Percentiles rank a stretch among this genome's conserved stretches.
These are phyloP conservation scores for Lathyrus tuberosus DNA, from an alignment of 306 rosid genomes.

Conservation along the genomic window DNA sequence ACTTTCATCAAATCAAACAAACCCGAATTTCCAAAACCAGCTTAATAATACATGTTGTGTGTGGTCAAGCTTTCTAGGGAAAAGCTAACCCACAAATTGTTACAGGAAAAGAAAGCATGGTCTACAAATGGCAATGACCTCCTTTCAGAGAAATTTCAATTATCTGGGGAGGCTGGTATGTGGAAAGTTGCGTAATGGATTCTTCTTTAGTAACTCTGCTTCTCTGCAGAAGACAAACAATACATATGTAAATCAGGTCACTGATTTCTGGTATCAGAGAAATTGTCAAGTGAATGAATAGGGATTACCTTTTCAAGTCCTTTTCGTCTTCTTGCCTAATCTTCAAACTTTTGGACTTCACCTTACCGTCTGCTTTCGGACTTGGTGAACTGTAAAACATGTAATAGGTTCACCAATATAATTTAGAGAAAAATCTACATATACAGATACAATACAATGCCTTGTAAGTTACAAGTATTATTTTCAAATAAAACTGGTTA, in stretches of 20 bases:
- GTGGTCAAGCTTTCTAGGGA: constrained; percentile 43
- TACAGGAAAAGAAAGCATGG: constrained; percentile 7
- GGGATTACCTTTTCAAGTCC: constrained; percentile 64
- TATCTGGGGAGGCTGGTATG: constrained; percentile 76
- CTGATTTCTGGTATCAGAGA: neutral
- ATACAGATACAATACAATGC: constrained; percentile 15
- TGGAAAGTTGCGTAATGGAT: constrained; percentile 87
- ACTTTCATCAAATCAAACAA: constrained; percentile 29
- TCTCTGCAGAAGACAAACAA: constrained; percentile 54
- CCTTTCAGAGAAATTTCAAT: constrained; percentile 12
- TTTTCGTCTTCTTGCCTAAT: constrained; percentile 56
- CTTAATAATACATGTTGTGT: neutral
- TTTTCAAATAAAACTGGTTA: neutral
- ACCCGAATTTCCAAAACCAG: constrained; percentile 22
- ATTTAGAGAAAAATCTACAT: neutral
- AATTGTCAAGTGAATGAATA: neutral
- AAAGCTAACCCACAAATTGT: constrained; percentile 32
- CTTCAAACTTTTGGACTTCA: constrained; percentile 54
- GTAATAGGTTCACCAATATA: constrained; percentile 26
- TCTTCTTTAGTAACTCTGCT: constrained; percentile 73
- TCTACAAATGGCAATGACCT: neutral
- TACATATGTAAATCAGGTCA: neutral
- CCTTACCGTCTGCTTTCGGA: constrained; percentile 37
- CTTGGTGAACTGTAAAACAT: constrained; percentile 44
- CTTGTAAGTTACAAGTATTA: neutral